A percentile compares a stretch with the other conserved stretches of the same genome.
phyloP scores from a whole-genome alignment of 2,329 filamentous ascomycete species.

The Fusarium scirpi region DNA sequence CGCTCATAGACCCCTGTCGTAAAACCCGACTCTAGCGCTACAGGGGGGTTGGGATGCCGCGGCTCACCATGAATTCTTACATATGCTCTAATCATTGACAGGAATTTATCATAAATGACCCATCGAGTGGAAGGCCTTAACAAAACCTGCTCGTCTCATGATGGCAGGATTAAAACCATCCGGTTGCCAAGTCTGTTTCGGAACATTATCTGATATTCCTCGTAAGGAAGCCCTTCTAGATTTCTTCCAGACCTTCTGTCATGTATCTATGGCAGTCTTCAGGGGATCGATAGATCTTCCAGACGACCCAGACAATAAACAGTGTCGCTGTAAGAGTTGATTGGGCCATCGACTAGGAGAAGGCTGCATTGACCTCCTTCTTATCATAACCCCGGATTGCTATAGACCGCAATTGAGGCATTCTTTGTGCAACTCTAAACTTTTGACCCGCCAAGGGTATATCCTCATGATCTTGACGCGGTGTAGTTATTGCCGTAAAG shows the following conservation, averaged over 20 bases:
- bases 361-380: not conserved
- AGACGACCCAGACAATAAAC: slow-evolving; percentile 7
- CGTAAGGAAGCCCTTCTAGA: not conserved
- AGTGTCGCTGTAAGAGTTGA: slow-evolving; percentile 16
- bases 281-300: slow-evolving; percentile 8
- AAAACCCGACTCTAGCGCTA: slow-evolving; percentile 4
- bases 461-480: not conserved
- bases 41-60: slow-evolving; percentile 31
- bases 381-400: not conserved
- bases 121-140: not conserved
- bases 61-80: slow-evolving; percentile 15
- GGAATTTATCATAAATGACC: slow-evolving; percentile 10
- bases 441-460: not conserved
- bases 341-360: slow-evolving; percentile 3
- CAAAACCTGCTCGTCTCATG: slow-evolving; percentile 1
- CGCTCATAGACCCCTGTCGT: slow-evolving; percentile 12
- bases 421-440: not conserved
- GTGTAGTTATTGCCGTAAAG: not conserved
- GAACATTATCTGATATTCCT: not conserved
- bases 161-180: not conserved
- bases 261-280: not conserved
- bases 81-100: slow-evolving; percentile 5
- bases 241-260: not conserved
- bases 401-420: not conserved
- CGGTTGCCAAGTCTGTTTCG: not conserved